A percentile compares a stretch with the other conserved stretches of the same genome.
Evolutionary conservation across 345 rosid species (phyloP).

Genomic region (Luvunga scandens): DNA sequence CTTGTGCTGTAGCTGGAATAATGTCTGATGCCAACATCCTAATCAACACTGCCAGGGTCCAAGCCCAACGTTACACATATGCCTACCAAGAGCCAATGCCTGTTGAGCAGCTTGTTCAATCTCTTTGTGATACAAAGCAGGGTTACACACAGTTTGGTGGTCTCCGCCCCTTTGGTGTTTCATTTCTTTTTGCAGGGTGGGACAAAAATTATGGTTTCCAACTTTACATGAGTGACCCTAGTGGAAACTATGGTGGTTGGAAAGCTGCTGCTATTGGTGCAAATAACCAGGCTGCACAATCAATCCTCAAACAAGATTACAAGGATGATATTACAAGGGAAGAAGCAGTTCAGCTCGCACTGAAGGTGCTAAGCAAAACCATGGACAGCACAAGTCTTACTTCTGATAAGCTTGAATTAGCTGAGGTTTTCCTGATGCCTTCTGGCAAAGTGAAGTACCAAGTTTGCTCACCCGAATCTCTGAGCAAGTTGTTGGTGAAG

Average conservation of each 20-base stretch:
- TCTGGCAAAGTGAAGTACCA: conserved; percentile 85
- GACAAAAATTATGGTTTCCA: conserved; percentile 92
- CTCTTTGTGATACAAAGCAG: conserved; percentile 94
- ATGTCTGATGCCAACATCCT: conserved; percentile 99
- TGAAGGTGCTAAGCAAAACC: conserved; percentile 92
- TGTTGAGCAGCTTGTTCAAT: conserved; percentile 92
- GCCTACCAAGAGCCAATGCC: conserved; percentile 98
- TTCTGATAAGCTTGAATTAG: conserved; percentile 90
- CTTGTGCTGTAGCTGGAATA: conserved; percentile 96
- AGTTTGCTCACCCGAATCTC: conserved; percentile 70
- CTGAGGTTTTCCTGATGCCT: conserved; percentile 77
- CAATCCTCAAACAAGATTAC: conserved; percentile 94
- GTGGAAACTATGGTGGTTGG: conserved; percentile 96
- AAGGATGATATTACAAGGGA: conserved; percentile 87
- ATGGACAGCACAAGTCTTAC: conserved; percentile 99
- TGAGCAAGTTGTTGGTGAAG: conserved; percentile 74
- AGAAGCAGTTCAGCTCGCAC: conserved; percentile 83
- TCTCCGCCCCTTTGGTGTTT: conserved; percentile 94
- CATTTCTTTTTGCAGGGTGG: conserved; percentile 94
- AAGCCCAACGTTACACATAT: conserved; percentile 86
- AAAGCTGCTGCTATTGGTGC: conserved; percentile 97
- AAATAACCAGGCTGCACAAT: conserved; percentile 96
- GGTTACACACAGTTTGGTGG: conserved; percentile 98
- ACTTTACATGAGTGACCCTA: conserved; percentile 93
- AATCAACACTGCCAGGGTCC: conserved; percentile 90